Conservation (phyloP, 257 asterid genomes). For the Solanum okadae region DNA sequence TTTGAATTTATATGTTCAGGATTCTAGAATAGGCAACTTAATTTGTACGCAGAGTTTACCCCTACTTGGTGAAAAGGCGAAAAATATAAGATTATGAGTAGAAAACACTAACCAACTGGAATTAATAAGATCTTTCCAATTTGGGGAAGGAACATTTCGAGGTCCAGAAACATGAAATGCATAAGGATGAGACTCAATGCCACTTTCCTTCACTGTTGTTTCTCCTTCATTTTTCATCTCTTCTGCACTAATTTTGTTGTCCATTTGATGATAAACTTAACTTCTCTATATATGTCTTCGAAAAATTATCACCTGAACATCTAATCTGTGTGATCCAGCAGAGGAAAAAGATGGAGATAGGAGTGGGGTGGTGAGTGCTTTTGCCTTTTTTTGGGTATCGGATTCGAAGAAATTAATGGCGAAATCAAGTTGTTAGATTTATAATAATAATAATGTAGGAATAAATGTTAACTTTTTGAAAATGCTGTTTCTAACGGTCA, state of each 20-base stretch:
- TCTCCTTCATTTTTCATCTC: conserved; percentile 22
- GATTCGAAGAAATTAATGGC: conserved; percentile 10
- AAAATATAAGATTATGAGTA: background rate
- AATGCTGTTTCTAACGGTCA: conserved; percentile 41
- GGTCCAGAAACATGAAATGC: conserved; percentile 43
- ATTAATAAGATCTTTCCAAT: conserved; percentile 31
- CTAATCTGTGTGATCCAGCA: background rate
- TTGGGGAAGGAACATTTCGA: conserved; percentile 30
- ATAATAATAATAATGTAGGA: conserved; percentile 2
- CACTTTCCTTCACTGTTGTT: background rate
- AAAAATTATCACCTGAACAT: background rate
- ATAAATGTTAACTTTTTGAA: background rate
- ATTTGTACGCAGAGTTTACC: background rate
- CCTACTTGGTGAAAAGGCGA: background rate
- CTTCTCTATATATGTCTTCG: background rate
- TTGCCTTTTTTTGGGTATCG: background rate
- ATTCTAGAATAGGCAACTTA: background rate
- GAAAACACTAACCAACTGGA: conserved; percentile 27
- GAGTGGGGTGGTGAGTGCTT: background rate
- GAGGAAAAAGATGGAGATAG: background rate
- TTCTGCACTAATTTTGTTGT: conserved; percentile 20
- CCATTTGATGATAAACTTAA: conserved; percentile 8
- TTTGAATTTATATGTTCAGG: background rate
- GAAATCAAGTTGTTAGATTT: conserved; percentile 27
- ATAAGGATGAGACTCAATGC: conserved; percentile 17